phyloP scores from a whole-genome alignment of 257 asterid genomes.

The Vinca minor region DNA sequence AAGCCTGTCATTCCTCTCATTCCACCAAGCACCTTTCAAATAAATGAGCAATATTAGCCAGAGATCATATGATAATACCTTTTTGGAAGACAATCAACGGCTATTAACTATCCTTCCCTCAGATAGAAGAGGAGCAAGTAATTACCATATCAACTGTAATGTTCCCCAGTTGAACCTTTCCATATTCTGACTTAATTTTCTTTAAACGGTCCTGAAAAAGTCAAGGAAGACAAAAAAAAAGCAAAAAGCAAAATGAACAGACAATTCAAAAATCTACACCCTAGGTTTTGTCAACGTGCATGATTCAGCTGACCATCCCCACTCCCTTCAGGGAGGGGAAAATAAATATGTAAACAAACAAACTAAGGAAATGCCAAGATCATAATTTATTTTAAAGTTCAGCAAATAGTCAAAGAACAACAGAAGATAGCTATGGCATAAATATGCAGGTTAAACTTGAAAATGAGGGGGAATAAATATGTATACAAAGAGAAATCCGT shows the following conservation, averaged over 20 bases:
- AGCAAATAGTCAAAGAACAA: no score
- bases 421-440: no score
- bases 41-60: constrained; percentile 9
- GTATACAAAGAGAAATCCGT: background rate
- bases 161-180: constrained; percentile 77
- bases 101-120: background rate
- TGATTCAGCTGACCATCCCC: background rate
- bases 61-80: background rate
- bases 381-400: no score
- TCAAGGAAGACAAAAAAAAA: no score
- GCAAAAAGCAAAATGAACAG: background rate
- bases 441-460: background rate
- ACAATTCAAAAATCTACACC: background rate
- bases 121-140: constrained; percentile 5
- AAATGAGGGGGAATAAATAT: background rate
- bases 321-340: background rate
- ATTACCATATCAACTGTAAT: constrained; percentile 85
- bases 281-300: background rate
- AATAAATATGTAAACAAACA: no score
- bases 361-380: no score
- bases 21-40: constrained; percentile 84
- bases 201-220: constrained; percentile 60
- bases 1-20: constrained; percentile 99
- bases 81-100: background rate
- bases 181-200: constrained; percentile 68